Percentiles rank a stretch among this genome's conserved stretches.
These are phyloP conservation scores for Buxus sempervirens DNA, from an alignment of 164 flowering plant genomes.

Conservation along the genomic window DNA sequence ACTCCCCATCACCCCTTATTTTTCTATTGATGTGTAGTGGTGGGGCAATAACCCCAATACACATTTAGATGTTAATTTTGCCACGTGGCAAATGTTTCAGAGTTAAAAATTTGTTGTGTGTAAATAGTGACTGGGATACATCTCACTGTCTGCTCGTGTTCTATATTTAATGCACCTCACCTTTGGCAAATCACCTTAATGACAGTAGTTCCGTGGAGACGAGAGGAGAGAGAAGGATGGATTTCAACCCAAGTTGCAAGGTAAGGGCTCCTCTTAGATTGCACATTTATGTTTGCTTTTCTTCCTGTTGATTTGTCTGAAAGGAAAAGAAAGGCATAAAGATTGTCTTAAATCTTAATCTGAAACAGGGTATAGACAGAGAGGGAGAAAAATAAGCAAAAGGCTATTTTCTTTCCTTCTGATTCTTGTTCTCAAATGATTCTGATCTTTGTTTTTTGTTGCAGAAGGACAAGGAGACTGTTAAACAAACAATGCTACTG, in stretches of 20 bases:
- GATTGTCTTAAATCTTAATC: too few species aligned
- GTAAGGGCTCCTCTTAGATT: constrained; percentile 1
- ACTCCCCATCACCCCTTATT: too few species aligned
- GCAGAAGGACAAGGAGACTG: constrained; percentile 25
- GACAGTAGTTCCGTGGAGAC: too few species aligned
- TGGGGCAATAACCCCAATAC: too few species aligned
- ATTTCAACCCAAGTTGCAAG: constrained; percentile 17
- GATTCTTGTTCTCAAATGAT: neutral
- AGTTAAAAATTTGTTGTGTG: too few species aligned
- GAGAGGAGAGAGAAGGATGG: constrained; percentile 12
- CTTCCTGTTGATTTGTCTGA: neutral
- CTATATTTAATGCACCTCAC: too few species aligned
- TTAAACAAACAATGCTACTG: constrained; percentile 38
- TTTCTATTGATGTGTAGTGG: too few species aligned
- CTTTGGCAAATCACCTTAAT: too few species aligned
- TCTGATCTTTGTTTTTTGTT: neutral
- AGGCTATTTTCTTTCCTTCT: neutral
- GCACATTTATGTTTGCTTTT: neutral
- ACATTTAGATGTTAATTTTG: too few species aligned
- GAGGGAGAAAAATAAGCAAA: neutral
- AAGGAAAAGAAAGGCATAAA: neutral
- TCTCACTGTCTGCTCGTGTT: too few species aligned
- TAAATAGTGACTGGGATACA: too few species aligned
- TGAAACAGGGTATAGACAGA: neutral
- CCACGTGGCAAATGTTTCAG: too few species aligned